These are phyloP conservation scores for Phytopythium sindhum DNA, from an alignment of 352 stramenopile genomes.

Conservation along the genomic window DNA sequence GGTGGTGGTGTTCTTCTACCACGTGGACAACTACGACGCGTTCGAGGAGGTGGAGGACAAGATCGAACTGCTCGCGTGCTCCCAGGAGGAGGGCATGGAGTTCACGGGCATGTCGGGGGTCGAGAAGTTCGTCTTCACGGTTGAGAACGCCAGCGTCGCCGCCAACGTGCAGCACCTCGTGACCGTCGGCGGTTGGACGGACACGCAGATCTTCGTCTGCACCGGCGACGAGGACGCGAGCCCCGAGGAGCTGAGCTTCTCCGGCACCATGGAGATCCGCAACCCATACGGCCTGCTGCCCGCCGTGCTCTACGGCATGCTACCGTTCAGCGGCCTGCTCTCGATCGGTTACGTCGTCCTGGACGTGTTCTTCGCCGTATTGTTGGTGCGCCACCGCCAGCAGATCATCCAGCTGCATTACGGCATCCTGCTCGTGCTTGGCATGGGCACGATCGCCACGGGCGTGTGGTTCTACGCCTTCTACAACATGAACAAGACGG, in stretches of 20 bases:
- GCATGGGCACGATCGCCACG: slow-evolving; percentile 61
- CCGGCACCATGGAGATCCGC: slow-evolving; percentile 67
- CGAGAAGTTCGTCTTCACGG: slow-evolving; percentile 57
- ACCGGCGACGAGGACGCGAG: slow-evolving; percentile 40
- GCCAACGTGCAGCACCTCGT: slow-evolving; percentile 57
- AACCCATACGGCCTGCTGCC: slow-evolving; percentile 83
- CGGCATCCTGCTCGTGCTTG: slow-evolving; percentile 77
- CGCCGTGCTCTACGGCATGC: slow-evolving; percentile 79
- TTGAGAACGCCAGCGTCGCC: slow-evolving; percentile 51
- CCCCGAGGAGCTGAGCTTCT: slow-evolving; percentile 54
- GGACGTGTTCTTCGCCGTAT: slow-evolving; percentile 70
- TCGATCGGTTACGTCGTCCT: slow-evolving; percentile 74
- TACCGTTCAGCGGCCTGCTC: slow-evolving; percentile 79
- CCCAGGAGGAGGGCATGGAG: slow-evolving; percentile 28
- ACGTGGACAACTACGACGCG: slow-evolving; percentile 65
- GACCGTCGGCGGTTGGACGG: slow-evolving; percentile 64
- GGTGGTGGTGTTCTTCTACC: slow-evolving; percentile 82
- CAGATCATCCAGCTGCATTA: slow-evolving; percentile 80
- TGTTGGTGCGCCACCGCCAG: slow-evolving; percentile 65
- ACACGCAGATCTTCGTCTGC: slow-evolving; percentile 81
- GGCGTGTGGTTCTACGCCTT: slow-evolving; percentile 83
- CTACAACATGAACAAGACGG: slow-evolving; percentile 86
- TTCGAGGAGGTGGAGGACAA: slow-evolving; percentile 64
- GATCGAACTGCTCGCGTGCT: slow-evolving; percentile 75
- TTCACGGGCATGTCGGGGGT: slow-evolving; percentile 67